phyloP scores from a whole-genome alignment of 257 asterid genomes.

The Osmanthus fragrans region DNA sequence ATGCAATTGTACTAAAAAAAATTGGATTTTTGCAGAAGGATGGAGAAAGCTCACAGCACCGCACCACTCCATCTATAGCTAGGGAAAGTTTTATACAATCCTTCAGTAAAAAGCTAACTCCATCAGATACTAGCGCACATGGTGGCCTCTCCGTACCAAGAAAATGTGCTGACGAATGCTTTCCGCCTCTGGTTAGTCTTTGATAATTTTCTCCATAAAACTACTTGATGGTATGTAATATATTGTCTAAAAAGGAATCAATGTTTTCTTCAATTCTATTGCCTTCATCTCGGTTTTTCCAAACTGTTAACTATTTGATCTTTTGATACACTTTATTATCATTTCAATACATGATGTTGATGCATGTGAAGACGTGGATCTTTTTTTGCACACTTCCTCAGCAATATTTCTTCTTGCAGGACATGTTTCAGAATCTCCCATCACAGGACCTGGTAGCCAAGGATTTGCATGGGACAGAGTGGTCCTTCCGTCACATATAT shows the following conservation, averaged over 20 bases:
- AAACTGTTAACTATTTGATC: neutral
- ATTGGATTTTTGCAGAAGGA: neutral
- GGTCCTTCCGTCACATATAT: conserved; percentile 19
- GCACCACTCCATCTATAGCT: neutral
- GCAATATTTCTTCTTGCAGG: conserved; percentile 5
- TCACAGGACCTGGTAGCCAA: conserved; percentile 17
- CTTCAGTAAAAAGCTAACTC: neutral
- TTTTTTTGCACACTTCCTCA: neutral
- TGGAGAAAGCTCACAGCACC: neutral
- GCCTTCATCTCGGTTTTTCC: neutral
- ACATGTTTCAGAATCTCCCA: conserved; percentile 9
- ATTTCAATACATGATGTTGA: neutral
- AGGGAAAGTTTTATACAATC: neutral
- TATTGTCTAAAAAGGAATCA: neutral
- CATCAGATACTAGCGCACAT: neutral
- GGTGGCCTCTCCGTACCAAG: neutral
- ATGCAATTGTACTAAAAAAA: neutral
- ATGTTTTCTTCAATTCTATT: neutral
- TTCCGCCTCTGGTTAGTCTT: conserved; percentile 1
- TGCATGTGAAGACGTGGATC: neutral
- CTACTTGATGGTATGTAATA: neutral
- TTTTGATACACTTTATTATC: neutral
- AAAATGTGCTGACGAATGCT: neutral
- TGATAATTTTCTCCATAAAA: neutral
- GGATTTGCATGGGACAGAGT: conserved; percentile 20